These are phyloP conservation scores for Microsporum ferrugineum DNA, from an alignment of 2,329 filamentous ascomycete genomes.

Conservation along the genomic window DNA sequence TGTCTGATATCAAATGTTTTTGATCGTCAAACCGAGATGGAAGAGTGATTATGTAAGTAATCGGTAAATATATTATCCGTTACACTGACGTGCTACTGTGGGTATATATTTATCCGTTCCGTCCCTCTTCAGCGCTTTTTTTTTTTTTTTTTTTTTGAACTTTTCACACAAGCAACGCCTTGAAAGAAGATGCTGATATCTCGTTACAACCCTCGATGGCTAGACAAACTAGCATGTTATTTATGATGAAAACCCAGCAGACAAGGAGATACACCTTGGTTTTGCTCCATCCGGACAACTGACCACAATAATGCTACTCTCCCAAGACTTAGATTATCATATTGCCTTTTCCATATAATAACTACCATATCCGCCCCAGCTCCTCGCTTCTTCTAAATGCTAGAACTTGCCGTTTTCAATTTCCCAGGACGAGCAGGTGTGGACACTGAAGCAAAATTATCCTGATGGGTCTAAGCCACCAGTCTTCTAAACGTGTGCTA, in stretches of 20 bases:
- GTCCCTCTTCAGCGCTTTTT: not conserved
- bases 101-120: not conserved
- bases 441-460: constrained; percentile 48
- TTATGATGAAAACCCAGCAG: not conserved
- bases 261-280: not conserved
- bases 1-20: not conserved
- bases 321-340: not conserved
- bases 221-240: not conserved
- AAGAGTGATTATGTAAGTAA: not conserved
- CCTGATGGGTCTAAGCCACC: constrained; percentile 20
- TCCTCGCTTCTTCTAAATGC: constrained; percentile 22
- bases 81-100: not conserved
- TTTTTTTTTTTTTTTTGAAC: not conserved
- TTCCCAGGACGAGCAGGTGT: constrained; percentile 44
- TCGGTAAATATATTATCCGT: not conserved
- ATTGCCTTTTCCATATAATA: not conserved
- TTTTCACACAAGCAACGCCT: not conserved
- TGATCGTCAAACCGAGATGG: too few relatives aligned
- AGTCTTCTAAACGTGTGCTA: constrained; percentile 13
- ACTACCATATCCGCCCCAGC: not conserved
- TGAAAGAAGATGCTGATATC: not conserved
- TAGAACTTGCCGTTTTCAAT: constrained; percentile 46
- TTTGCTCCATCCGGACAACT: not conserved
- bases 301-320: not conserved
- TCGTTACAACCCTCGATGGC: not conserved